A percentile compares a stretch with the other conserved stretches of the same genome.
phyloP scores from a whole-genome alignment of 2,329 filamentous ascomycete species.

The Dendryphion nanum region DNA sequence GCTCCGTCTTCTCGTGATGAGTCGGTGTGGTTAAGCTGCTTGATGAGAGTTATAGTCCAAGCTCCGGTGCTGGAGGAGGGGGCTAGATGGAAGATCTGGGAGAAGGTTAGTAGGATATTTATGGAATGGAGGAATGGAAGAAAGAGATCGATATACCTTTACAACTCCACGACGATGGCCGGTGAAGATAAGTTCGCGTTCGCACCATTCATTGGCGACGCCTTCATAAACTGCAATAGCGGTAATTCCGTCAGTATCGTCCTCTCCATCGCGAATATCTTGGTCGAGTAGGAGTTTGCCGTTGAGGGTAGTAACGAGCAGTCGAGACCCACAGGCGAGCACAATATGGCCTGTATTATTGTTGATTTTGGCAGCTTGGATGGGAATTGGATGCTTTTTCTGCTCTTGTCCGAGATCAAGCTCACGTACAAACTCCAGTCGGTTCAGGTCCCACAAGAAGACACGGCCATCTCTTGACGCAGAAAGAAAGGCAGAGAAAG shows the following conservation, averaged over 20 bases:
- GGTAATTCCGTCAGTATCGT: slow-evolving; percentile 67
- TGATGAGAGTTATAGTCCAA: slow-evolving; percentile 77
- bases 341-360: slow-evolving; percentile 89
- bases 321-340: slow-evolving; percentile 72
- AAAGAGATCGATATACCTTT: slow-evolving; percentile 52
- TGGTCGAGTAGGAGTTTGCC: slow-evolving; percentile 80
- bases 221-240: slow-evolving; percentile 93
- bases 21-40: slow-evolving; percentile 79
- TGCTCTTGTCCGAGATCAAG: slow-evolving; percentile 49
- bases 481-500: slow-evolving; percentile 84
- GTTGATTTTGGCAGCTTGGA: slow-evolving; percentile 80
- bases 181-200: slow-evolving; percentile 82
- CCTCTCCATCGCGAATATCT: slow-evolving; percentile 67
- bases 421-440: slow-evolving; percentile 79
- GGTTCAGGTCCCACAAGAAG: slow-evolving; percentile 92
- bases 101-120: slow-evolving; percentile 3
- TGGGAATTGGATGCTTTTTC: slow-evolving; percentile 19
- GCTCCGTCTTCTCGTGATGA: slow-evolving; percentile 59
- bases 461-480: slow-evolving; percentile 78
- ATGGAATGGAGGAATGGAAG: background rate
- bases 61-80: slow-evolving; percentile 55
- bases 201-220: slow-evolving; percentile 84
- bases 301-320: slow-evolving; percentile 84
- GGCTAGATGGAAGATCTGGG: slow-evolving; percentile 57
- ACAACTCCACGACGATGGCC: slow-evolving; percentile 82